A percentile compares a stretch with the other conserved stretches of the same genome.
These are phyloP conservation scores for Peziza echinospora DNA, from an alignment of 495 filamentous ascomycete genomes.

Conservation along the genomic window DNA sequence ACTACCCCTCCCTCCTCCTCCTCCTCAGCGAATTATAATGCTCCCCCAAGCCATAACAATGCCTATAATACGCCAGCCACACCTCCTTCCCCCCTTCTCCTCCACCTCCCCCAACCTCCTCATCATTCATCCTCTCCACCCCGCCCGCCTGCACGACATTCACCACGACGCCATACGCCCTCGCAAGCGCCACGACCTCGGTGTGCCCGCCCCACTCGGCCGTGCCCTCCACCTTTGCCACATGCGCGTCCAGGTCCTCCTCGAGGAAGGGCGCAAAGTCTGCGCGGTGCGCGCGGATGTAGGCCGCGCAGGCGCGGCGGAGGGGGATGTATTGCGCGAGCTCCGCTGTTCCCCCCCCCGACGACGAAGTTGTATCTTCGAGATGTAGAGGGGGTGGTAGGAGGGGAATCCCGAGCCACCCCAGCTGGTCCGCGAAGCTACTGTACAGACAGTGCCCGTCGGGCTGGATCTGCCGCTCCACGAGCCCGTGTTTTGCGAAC, in stretches of 20 bases:
- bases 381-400: conserved; percentile 22
- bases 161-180: conserved; percentile 60
- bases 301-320: conserved; percentile 28
- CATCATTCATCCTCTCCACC: conserved; percentile 45
- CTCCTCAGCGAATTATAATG: conserved; percentile 80
- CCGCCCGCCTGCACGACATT: conserved; percentile 62
- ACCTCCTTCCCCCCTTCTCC: conserved; percentile 28
- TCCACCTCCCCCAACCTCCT: conserved; percentile 8
- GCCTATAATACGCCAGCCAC: conserved; percentile 89
- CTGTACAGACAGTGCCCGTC: conserved; percentile 96
- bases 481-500: conserved; percentile 39
- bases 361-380: too few relatives aligned
- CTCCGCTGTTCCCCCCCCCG: too few relatives aligned
- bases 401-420: conserved; percentile 8
- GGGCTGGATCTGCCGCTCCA: conserved; percentile 59
- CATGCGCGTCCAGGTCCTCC: conserved; percentile 52
- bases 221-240: conserved; percentile 57
- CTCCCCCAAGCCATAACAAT: conserved; percentile 80
- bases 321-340: conserved; percentile 23
- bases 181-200: conserved; percentile 68
- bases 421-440: conserved; percentile 68
- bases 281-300: conserved; percentile 29
- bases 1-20: too few relatives aligned
- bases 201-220: conserved; percentile 94
- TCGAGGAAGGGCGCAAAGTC: conserved; percentile 44